A percentile compares a stretch with the other conserved stretches of the same genome.
These are phyloP conservation scores for Spatholobus suberectus DNA, from an alignment of 306 rosid genomes.

Conservation along the genomic window DNA sequence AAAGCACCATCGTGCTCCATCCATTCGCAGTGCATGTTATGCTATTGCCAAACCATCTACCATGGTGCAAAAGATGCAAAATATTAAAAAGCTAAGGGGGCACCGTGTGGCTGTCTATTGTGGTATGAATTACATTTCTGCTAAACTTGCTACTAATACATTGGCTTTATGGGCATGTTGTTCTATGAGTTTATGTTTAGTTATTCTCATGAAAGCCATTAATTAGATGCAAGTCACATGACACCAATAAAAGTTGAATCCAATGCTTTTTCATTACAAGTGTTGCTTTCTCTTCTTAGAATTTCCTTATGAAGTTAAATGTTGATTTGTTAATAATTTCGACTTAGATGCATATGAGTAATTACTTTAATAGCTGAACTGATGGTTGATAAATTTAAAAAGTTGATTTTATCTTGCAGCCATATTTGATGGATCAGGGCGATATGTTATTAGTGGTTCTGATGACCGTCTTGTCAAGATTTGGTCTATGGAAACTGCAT, in stretches of 20 bases:
- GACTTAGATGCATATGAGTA: slow-evolving; percentile 2
- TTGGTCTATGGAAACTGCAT: slow-evolving; percentile 98
- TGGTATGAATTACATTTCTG: slow-evolving; percentile 60
- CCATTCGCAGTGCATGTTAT: slow-evolving; percentile 88
- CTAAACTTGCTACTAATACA: slow-evolving; percentile 35
- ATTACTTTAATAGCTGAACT: slow-evolving; percentile 15
- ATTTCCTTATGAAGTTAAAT: slow-evolving; percentile 33
- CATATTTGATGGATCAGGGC: slow-evolving; percentile 87
- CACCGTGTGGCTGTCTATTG: slow-evolving; percentile 94
- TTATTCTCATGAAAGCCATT: slow-evolving; percentile 41
- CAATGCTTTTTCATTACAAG: background rate
- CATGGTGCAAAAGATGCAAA: slow-evolving; percentile 87
- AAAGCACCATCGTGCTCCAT: slow-evolving; percentile 87
- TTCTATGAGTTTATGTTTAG: slow-evolving; percentile 11
- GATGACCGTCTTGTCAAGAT: slow-evolving; percentile 96
- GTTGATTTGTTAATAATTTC: slow-evolving; percentile 19
- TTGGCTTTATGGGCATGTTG: slow-evolving; percentile 32
- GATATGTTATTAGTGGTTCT: slow-evolving; percentile 90
- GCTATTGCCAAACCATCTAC: slow-evolving; percentile 94
- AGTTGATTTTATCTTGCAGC: slow-evolving; percentile 66
- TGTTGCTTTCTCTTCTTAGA: slow-evolving; percentile 33
- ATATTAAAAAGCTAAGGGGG: slow-evolving; percentile 83
- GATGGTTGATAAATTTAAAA: slow-evolving; percentile 12
- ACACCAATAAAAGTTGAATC: slow-evolving; percentile 15
- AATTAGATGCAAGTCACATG: slow-evolving; percentile 30